Evolutionary conservation across 2,329 filamentous ascomycete species (phyloP).

Genomic region (Ascochyta pisi): DNA sequence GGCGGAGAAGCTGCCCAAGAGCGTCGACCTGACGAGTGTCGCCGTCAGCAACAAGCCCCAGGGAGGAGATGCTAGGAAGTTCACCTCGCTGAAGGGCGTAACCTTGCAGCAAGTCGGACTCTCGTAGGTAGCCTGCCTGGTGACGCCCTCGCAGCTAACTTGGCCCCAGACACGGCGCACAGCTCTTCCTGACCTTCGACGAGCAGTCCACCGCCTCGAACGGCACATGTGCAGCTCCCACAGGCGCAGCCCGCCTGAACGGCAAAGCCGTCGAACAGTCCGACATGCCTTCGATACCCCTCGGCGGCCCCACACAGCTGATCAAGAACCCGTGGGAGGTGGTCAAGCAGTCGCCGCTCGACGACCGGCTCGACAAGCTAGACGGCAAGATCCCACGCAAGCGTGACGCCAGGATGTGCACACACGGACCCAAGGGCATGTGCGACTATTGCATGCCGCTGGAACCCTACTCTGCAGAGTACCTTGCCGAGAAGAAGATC

Average conservation of each 20-base stretch:
- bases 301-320: constrained; percentile 63
- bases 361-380: constrained; percentile 83
- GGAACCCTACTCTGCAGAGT: constrained; percentile 89
- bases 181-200: constrained; percentile 85
- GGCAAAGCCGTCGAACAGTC: constrained; percentile 75
- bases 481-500: constrained; percentile 94
- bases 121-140: constrained; percentile 50
- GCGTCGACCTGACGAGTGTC: constrained; percentile 62
- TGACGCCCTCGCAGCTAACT: constrained; percentile 25
- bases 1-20: constrained; percentile 65
- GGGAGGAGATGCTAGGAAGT: constrained; percentile 62
- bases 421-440: constrained; percentile 96
- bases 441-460: constrained; percentile 98
- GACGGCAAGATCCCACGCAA: constrained; percentile 87
- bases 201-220: constrained; percentile 62
- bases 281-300: constrained; percentile 69
- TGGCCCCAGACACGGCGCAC: constrained; percentile 78
- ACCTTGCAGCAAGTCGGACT: constrained; percentile 65
- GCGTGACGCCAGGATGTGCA: constrained; percentile 84
- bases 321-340: constrained; percentile 94
- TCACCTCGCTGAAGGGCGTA: constrained; percentile 61
- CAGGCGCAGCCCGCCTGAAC: constrained; percentile 71
- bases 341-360: constrained; percentile 84
- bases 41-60: constrained; percentile 67
- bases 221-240: constrained; percentile 50